A percentile compares a stretch with the other conserved stretches of the same genome.
Conservation (phyloP, 768 basidiomycete genomes). For the Nidularia pulvinata region DNA sequence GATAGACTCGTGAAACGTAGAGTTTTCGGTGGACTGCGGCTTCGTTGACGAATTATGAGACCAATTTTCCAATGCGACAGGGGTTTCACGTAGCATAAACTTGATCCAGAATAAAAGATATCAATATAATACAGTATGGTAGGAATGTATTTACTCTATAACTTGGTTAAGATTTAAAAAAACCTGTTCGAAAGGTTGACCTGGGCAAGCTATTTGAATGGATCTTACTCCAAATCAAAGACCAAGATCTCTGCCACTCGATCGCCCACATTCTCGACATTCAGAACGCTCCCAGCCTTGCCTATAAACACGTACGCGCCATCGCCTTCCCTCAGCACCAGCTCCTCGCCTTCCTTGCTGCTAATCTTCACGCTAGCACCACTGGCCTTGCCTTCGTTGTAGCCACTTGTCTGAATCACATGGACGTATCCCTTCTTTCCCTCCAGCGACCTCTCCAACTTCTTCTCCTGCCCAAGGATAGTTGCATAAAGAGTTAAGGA, state of each 20-base stretch:
- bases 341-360: slow-evolving; percentile 31
- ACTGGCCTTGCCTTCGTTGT: slow-evolving; percentile 52
- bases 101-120: too few relatives aligned
- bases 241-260: slow-evolving; percentile 71
- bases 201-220: too few relatives aligned
- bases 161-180: too few relatives aligned
- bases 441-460: slow-evolving; percentile 50
- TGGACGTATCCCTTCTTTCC: slow-evolving; percentile 79
- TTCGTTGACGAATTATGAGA: too few relatives aligned
- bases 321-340: slow-evolving; percentile 83
- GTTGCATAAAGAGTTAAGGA: slow-evolving; percentile 74
- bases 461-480: slow-evolving; percentile 57
- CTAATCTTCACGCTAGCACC: slow-evolving; percentile 61
- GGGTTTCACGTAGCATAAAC: too few relatives aligned
- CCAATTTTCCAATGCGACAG: too few relatives aligned
- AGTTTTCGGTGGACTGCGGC: too few relatives aligned
- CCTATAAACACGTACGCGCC: slow-evolving; percentile 72
- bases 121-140: too few relatives aligned
- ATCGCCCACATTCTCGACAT: slow-evolving; percentile 66
- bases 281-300: slow-evolving; percentile 32
- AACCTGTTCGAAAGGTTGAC: too few relatives aligned
- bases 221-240: slow-evolving; percentile 67
- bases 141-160: too few relatives aligned
- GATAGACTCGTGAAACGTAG: too few relatives aligned
- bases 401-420: slow-evolving; percentile 83